Percentiles rank a stretch among this genome's conserved stretches.
phyloP scores from a whole-genome alignment of 129 eudicot species.

The Calendula officinalis region DNA sequence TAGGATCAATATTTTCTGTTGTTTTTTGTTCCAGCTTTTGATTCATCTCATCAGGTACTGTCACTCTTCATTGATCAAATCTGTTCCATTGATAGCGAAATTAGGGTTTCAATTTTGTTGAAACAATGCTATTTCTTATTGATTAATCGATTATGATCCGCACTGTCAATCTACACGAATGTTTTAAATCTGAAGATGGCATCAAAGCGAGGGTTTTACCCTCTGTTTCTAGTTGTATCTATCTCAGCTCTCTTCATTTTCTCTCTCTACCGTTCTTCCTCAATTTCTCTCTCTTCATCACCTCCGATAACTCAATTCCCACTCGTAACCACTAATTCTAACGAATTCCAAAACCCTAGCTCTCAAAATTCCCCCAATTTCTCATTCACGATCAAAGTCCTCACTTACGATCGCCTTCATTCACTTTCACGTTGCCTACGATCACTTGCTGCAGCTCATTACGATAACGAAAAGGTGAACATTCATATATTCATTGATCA shows the following conservation, averaged over 20 bases:
- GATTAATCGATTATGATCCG: constrained; percentile 14
- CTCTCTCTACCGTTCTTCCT: constrained; percentile 47
- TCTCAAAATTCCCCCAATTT: constrained; percentile 33
- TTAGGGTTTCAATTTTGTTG: constrained; percentile 8
- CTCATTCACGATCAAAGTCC: constrained; percentile 71
- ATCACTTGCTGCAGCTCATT: constrained; percentile 67
- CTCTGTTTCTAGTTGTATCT: constrained; percentile 32
- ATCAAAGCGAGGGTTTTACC: constrained; percentile 39
- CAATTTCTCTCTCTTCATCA: constrained; percentile 38
- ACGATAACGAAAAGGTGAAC: constrained; percentile 49
- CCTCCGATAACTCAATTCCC: constrained; percentile 37
- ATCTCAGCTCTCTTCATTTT: constrained; percentile 34
- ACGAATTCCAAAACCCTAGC: constrained; percentile 8
- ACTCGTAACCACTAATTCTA: constrained; percentile 19
- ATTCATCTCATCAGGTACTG: neutral
- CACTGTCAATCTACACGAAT: constrained; percentile 6
- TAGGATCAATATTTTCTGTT: neutral
- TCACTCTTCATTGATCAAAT: neutral
- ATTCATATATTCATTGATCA: constrained; percentile 78
- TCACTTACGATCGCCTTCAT: constrained; percentile 69
- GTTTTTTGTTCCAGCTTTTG: neutral
- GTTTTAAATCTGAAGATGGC: constrained; percentile 21
- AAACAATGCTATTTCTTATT: neutral
- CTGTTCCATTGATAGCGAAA: constrained; percentile 9
- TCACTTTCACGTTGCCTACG: constrained; percentile 80